Conservation (phyloP, 371 early-diverging fungal species). For the Rhizopus stolonifer region DNA sequence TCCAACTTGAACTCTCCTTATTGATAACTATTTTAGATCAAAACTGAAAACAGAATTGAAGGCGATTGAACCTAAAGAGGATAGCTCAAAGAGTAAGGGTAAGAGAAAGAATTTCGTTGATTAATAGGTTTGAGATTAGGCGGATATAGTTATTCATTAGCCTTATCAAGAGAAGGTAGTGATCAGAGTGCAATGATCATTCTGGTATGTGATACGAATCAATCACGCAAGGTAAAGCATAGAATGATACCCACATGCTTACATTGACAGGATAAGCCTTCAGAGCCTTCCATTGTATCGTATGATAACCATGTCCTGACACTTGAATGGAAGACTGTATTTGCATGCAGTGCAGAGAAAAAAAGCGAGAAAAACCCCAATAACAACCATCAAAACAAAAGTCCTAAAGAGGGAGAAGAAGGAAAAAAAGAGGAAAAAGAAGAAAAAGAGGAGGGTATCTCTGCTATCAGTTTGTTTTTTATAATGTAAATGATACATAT, state of each 20-base stretch:
- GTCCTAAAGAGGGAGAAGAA: no score
- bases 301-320: conserved; percentile 36
- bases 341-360: conserved; percentile 30
- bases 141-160: conserved; percentile 22
- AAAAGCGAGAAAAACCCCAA: no score
- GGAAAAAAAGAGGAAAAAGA: no score
- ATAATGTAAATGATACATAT: conserved; percentile 47
- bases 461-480: conserved; percentile 57
- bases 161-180: conserved; percentile 21
- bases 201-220: conserved; percentile 28
- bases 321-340: conserved; percentile 46
- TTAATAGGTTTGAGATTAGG: no score
- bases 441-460: no score
- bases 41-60: conserved; percentile 14
- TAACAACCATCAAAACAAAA: no score
- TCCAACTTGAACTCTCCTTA: no score
- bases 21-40: no score
- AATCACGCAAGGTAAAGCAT: conserved; percentile 13
- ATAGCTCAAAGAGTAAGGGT: conserved; percentile 33
- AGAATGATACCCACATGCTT: neutral
- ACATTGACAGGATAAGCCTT: conserved; percentile 23
- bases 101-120: no score
- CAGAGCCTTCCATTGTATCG: conserved; percentile 28
- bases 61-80: conserved; percentile 17
- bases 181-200: conserved; percentile 27